Base-by-base conservation (phyloP, 2,329 filamentous ascomycete genomes). In the Epichloe amarillans region DNA sequence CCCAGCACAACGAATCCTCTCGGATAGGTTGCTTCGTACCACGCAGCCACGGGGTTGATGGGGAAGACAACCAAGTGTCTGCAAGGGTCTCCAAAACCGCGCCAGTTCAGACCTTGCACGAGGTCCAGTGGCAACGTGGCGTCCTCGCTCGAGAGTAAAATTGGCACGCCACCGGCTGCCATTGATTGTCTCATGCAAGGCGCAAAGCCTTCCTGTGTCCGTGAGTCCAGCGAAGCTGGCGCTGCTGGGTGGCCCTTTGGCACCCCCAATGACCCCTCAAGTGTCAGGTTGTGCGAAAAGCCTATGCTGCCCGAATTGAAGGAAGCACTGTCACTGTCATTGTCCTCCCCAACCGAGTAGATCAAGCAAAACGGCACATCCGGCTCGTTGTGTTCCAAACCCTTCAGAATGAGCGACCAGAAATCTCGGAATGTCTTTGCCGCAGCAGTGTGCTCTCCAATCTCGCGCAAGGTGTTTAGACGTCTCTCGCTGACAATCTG, bases 401-500 rank as follows among this genome's bases (percentile, higher is more conserved):
- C 84, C 49, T 75, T 71, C 38, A 82, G 72, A 1, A 88, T 81
- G 57, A 83, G 75, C 2, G 71, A 69, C 86, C 86, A 91, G 61
- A 90, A 90, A 10, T 72, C 73, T 60, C 80, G 80, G 1, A 89
- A 75, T 53, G 86, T 83, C 47, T 82, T 75, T n/a, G 86, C 84
- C 15, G 77, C 70, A 3, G 83, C 79, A 5, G 84, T 88, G 52
- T 77, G 79, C 64, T 90, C 84, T 50, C 86, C 84, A 40, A 90
- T 78, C 60, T 89, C 84, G 41, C 84, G 76, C 39, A 91, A 68
- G 0, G 83, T 88, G 35, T 87, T 71, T 84, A 90, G 88, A 43
- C 86, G 75, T 49, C 86, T 72, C 65, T 90, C 86, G 1, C 83
- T 85, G 52, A 91, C 81, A 60, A 86, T 86, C 35, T 85, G 76